phyloP scores from a whole-genome alignment of 495 filamentous ascomycete genomes.

The Physcia stellaris region DNA sequence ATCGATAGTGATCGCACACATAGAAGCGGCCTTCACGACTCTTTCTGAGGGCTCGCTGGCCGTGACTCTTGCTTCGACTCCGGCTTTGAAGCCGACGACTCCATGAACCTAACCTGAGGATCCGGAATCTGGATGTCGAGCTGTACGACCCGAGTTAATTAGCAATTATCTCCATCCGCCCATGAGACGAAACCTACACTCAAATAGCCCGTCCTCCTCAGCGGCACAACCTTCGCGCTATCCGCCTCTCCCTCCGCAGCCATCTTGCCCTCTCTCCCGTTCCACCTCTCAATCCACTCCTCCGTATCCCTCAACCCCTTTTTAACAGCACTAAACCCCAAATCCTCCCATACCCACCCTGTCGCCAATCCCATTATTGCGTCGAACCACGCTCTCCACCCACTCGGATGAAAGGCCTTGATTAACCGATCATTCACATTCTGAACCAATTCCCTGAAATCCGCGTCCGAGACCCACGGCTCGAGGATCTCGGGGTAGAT shows the following conservation, averaged over 20 bases:
- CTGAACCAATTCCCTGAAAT: slow-evolving; percentile 68
- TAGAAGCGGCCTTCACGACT: no score
- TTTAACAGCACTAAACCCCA: slow-evolving; percentile 62
- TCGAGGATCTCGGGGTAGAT: slow-evolving; percentile 92
- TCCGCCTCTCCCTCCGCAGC: slow-evolving; percentile 37
- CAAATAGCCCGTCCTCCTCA: slow-evolving; percentile 79
- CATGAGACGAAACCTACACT: slow-evolving; percentile 31
- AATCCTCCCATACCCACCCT: slow-evolving; percentile 87
- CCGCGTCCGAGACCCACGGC: slow-evolving; percentile 62
- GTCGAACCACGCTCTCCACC: slow-evolving; percentile 44
- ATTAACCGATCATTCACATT: slow-evolving; percentile 61
- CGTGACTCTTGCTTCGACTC: no score
- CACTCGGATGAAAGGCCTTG: slow-evolving; percentile 61
- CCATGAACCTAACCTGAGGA: slow-evolving; percentile 60
- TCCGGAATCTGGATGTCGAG: slow-evolving; percentile 79
- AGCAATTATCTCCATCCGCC: no score
- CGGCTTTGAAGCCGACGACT: no score
- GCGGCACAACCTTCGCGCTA: slow-evolving; percentile 56
- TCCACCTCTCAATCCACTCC: slow-evolving; percentile 69
- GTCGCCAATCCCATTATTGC: slow-evolving; percentile 63
- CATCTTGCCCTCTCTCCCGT: slow-evolving; percentile 44
- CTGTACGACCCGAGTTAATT: slow-evolving; percentile 19
- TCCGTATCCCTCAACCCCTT: slow-evolving; percentile 52
- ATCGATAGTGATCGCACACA: no score
- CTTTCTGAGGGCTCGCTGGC: no score